Base-by-base conservation (phyloP, 352 stramenopile genomes). In the Globisporangium parvum region DNA sequence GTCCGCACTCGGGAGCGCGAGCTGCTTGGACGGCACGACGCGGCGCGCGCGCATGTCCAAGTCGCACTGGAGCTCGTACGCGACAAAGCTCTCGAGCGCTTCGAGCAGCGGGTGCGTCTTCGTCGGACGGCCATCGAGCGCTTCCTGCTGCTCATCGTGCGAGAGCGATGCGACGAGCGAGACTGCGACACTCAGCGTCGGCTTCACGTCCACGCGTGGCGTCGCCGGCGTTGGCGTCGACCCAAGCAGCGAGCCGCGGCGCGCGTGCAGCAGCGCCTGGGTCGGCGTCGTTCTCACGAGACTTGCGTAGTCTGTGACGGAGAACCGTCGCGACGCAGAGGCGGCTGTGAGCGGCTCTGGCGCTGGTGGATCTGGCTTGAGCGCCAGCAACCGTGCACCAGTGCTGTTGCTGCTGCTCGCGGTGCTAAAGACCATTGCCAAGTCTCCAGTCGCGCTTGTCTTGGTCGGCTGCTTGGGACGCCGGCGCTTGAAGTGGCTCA, bases 81-180 rank as follows among this genome's bases (percentile, higher is more conserved):
- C 70, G 6, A 88, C 77, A 49, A 79, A 88, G n/a, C 73, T 72
- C 57, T 86, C 69, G 35, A 91, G 61, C 9, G 77, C 77, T 47
- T 87, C 71, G 0, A 91, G 61, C 24, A 88, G 49, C 18, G 80
- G 77, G 46, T 91, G 80, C 1, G 57, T 77, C 65, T 87, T 88
- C 6, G 86, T 55, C 0, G 77, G 77, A n/a, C 77, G 73, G 3
- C 57, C 63, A 47, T 88, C 77, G 5, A 90, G 57, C 31, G 62
- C 77, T 47, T 90, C 80, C 42, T 87, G 80, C 51, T 90, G 71
- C 47, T 90, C 75, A 48, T 78, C 73, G 54, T 87, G 72, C 48
- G 80, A 88, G 31, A 90, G 66, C 5, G 80, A 90, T 21, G 82
- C 77, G 3, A 88, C 80, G 3, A 90, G 61, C 9, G 80, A 90